Evolutionary conservation across 2,329 filamentous ascomycete species (phyloP).

Genomic region (Tolypocladium paradoxum): DNA sequence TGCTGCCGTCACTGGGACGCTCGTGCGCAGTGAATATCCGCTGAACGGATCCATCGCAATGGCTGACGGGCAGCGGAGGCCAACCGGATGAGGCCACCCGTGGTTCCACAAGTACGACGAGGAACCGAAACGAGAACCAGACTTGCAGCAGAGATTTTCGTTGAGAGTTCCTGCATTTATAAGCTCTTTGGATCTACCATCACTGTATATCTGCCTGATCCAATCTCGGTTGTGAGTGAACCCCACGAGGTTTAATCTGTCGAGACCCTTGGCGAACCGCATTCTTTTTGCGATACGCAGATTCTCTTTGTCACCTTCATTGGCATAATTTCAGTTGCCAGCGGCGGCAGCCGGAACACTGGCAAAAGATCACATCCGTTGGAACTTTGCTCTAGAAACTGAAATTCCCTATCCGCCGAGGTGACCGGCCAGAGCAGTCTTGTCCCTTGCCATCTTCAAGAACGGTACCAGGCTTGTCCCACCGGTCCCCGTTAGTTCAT

Average conservation of each 20-base stretch:
- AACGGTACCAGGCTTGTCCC: slow-evolving; percentile 84
- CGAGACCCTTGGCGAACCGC: background rate
- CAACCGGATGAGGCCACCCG: background rate
- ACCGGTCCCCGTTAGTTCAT: slow-evolving; percentile 67
- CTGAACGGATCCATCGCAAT: background rate
- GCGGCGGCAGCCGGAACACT: no score
- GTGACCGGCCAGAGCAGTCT: slow-evolving; percentile 45
- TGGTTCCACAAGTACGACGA: background rate
- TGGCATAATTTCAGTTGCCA: no score
- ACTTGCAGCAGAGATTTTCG: background rate
- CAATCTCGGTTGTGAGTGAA: background rate
- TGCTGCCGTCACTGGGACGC: background rate
- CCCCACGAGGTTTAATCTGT: background rate
- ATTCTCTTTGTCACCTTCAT: no score
- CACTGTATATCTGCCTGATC: background rate
- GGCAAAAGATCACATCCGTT: background rate
- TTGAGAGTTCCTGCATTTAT: no score
- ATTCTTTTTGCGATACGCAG: background rate
- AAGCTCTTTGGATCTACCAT: background rate
- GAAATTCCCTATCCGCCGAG: slow-evolving; percentile 9
- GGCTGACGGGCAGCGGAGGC: background rate
- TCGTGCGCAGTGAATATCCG: background rate
- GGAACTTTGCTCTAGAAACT: background rate
- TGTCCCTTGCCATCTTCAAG: slow-evolving; percentile 77
- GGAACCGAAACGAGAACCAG: background rate